These are phyloP conservation scores for Eruca vesicaria DNA, from an alignment of 441 rosid genomes.

Conservation along the genomic window DNA sequence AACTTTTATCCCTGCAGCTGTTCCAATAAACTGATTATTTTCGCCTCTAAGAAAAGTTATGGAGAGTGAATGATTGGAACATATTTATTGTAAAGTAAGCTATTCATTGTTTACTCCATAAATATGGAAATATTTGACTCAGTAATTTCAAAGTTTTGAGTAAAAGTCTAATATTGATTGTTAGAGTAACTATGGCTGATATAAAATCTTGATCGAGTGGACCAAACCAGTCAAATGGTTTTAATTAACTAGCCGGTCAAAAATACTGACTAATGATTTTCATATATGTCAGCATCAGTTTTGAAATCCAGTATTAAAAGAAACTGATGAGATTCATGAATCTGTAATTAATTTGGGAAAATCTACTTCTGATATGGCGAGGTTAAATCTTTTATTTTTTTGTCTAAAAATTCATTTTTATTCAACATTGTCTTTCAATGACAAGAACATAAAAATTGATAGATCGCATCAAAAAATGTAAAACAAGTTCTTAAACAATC, in stretches of 20 bases:
- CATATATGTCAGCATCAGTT: background rate
- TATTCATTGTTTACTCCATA: no score
- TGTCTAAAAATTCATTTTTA: no score
- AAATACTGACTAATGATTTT: background rate
- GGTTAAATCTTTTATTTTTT: no score
- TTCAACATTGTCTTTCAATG: no score
- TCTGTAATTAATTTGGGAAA: background rate
- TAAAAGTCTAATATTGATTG: background rate
- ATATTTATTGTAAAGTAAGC: background rate
- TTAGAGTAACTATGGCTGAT: no score
- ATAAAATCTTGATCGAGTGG: background rate
- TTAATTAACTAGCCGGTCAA: background rate
- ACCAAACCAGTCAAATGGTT: background rate
- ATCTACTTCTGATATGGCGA: no score
- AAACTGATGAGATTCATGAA: background rate
- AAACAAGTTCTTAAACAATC: no score
- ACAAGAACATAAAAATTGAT: no score
- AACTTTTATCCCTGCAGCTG: no score
- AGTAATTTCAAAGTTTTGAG: background rate
- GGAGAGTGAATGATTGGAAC: background rate
- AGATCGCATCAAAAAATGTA: no score
- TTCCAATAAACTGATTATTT: no score
- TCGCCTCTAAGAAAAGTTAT: no score
- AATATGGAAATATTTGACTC: background rate
- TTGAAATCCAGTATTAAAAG: background rate